These are phyloP conservation scores for Leishmania lainsoni DNA, from an alignment of 208 protist genomes.

Conservation along the genomic window DNA sequence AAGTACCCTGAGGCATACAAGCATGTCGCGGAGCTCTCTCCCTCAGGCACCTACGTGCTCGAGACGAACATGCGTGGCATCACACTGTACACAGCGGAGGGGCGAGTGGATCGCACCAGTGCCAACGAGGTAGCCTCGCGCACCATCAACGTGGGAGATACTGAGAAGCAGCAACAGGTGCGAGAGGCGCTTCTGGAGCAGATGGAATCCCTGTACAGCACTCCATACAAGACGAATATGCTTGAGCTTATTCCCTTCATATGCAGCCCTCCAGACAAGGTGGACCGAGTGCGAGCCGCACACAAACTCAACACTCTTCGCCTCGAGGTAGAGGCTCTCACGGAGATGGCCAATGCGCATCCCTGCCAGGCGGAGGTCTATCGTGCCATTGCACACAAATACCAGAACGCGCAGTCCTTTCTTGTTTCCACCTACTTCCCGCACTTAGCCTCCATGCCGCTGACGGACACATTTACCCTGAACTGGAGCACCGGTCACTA, in stretches of 20 bases:
- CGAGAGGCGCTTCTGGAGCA: constrained; percentile 31
- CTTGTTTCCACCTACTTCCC: constrained; percentile 66
- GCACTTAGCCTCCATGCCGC: constrained; percentile 31
- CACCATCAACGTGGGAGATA: constrained; percentile 35
- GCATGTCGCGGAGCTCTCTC: constrained; percentile 47
- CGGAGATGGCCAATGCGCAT: constrained; percentile 21
- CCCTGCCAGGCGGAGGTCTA: constrained; percentile 9
- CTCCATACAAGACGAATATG: constrained; percentile 58
- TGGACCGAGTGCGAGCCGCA: constrained; percentile 78
- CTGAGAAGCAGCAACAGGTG: constrained; percentile 4
- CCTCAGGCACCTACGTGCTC: constrained; percentile 77
- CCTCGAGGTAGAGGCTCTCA: constrained; percentile 46
- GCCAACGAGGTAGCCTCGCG: constrained; percentile 56
- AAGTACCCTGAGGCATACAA: constrained; percentile 35
- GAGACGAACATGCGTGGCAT: constrained; percentile 82
- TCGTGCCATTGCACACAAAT: constrained; percentile 33
- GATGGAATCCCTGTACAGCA: constrained; percentile 47
- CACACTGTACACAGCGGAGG: constrained; percentile 67
- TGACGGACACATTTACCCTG: constrained; percentile 12
- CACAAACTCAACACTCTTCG: constrained; percentile 65
- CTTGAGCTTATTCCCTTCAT: constrained; percentile 50
- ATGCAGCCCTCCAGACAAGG: constrained; percentile 83
- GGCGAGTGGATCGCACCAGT: constrained; percentile 61
- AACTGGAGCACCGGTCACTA: constrained; percentile 50
- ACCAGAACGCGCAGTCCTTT: constrained; percentile 42